phyloP scores from a whole-genome alignment of 176 grass and related monocot species.

The Elymus sibiricus region DNA sequence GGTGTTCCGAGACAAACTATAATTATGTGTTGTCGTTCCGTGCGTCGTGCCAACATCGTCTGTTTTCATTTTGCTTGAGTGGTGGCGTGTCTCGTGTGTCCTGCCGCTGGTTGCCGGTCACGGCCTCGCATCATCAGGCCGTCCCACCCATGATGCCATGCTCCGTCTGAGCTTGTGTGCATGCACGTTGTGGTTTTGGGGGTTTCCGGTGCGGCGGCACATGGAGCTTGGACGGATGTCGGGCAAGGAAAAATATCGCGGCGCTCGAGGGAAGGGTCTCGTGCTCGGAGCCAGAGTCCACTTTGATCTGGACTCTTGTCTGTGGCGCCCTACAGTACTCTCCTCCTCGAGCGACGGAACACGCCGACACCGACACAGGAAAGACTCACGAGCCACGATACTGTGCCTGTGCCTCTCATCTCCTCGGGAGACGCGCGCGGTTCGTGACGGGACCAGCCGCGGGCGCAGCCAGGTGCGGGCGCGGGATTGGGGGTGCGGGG shows the following conservation, averaged over 20 bases:
- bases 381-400: not conserved
- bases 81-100: not conserved
- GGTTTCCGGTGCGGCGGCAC: not conserved
- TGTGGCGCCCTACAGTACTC: not conserved
- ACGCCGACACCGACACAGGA: constrained; percentile 11
- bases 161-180: not conserved
- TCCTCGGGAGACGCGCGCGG: not conserved
- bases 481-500: not conserved
- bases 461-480: not conserved
- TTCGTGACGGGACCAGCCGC: not conserved
- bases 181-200: not conserved
- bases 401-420: not conserved
- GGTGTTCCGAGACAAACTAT: not conserved
- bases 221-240: not conserved
- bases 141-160: too few species aligned
- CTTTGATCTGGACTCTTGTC: constrained; percentile 9
- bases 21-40: not conserved
- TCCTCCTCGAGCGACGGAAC: not conserved
- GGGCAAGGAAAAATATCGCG: not conserved
- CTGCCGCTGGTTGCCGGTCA: not conserved
- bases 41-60: not conserved
- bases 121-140: not conserved
- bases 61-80: not conserved
- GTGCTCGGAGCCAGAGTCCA: not conserved
- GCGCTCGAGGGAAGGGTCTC: not conserved